Percentiles rank a stretch among this genome's conserved stretches.
phyloP scores from a whole-genome alignment of 768 basidiomycete genomes.

The Trametes meyenii region DNA sequence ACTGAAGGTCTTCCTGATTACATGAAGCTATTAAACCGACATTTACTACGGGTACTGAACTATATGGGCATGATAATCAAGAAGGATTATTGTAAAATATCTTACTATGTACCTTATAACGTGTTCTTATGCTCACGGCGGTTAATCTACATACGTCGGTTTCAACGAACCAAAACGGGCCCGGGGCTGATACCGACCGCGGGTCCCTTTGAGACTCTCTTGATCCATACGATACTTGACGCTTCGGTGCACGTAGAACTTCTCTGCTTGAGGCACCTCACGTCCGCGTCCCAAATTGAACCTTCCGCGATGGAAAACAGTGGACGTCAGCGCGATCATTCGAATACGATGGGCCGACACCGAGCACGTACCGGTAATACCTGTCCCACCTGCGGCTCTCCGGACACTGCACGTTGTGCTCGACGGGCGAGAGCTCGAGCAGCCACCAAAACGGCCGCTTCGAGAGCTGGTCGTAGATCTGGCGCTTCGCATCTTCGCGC shows the following conservation, averaged over 20 bases:
- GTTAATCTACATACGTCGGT: conserved; percentile 10
- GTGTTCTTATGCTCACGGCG: too few relatives aligned
- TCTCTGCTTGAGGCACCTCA: conserved; percentile 16
- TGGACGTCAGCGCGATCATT: not conserved
- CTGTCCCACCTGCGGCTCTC: conserved; percentile 24
- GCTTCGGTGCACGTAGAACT: conserved; percentile 29
- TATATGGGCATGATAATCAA: too few relatives aligned
- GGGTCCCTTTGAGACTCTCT: conserved; percentile 22
- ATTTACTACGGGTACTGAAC: too few relatives aligned
- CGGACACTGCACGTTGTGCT: conserved; percentile 29
- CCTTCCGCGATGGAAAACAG: conserved; percentile 8
- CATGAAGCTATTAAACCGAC: too few relatives aligned
- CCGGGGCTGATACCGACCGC: conserved; percentile 34
- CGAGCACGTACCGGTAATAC: conserved; percentile 11
- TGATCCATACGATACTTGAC: conserved; percentile 30
- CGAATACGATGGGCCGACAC: not conserved
- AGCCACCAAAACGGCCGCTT: conserved; percentile 63
- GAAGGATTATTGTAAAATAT: too few relatives aligned
- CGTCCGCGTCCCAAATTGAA: conserved; percentile 31
- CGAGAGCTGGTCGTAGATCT: conserved; percentile 60
- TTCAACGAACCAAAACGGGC: conserved; percentile 23
- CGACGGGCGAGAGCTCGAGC: conserved; percentile 50
- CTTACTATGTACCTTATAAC: too few relatives aligned
- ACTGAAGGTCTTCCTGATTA: too few relatives aligned
- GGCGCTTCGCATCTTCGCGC: conserved; percentile 54